Conservation (phyloP, 208 protist genomes). For the Trypanosoma congolense region DNA sequence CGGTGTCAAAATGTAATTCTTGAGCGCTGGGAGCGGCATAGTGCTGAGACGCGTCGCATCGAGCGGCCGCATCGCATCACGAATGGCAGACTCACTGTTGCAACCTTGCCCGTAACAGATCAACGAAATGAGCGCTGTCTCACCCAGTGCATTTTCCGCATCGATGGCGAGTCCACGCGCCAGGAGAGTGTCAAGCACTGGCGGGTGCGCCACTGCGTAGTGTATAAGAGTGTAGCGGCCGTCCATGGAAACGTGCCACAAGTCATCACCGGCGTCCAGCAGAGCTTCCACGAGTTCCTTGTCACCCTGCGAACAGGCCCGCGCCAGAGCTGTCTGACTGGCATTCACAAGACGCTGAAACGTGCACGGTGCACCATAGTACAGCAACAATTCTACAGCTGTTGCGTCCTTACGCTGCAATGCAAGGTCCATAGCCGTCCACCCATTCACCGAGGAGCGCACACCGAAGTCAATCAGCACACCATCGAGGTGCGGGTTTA, state of each 20-base stretch:
- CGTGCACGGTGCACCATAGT: conserved; percentile 36
- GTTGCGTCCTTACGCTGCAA: conserved; percentile 34
- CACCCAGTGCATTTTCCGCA: conserved; percentile 56
- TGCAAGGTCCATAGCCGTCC: conserved; percentile 37
- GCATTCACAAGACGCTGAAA: conserved; percentile 44
- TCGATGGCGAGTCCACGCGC: conserved; percentile 62
- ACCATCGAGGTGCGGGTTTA: conserved; percentile 15
- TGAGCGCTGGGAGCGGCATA: conserved; percentile 33
- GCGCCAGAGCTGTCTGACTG: conserved; percentile 54
- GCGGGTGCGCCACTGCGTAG: conserved; percentile 68
- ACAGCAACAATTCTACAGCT: conserved; percentile 43
- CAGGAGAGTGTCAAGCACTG: conserved; percentile 19
- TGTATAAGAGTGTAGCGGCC: conserved; percentile 85
- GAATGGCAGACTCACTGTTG: conserved; percentile 48
- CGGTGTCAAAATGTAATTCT: conserved; percentile 76
- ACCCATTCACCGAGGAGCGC: conserved; percentile 18
- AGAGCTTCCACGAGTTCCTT: conserved; percentile 49
- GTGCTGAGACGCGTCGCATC: conserved; percentile 32
- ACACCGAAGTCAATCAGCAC: conserved; percentile 30
- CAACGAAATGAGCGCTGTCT: conserved; percentile 64
- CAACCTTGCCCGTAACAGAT: conserved; percentile 66
- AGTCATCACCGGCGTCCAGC: conserved; percentile 48
- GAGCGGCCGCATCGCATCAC: conserved; percentile 20
- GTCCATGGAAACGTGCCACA: conserved; percentile 57
- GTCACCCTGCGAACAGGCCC: conserved; percentile 52